Conservation (phyloP, 306 rosid species). For the Senna tora region DNA sequence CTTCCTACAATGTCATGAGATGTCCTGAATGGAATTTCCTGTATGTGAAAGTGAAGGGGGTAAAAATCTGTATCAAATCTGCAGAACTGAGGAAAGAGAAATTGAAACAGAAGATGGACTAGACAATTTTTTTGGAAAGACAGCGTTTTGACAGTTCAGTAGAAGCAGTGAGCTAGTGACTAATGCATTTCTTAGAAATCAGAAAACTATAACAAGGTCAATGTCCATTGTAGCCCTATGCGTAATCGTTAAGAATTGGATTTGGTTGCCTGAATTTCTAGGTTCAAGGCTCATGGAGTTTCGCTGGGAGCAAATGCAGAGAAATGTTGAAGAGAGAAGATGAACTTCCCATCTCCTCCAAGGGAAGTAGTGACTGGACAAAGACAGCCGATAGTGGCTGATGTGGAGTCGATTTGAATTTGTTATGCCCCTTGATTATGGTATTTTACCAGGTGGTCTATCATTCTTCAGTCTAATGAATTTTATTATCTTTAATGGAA, state of each 20-base stretch:
- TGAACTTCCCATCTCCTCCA: background rate
- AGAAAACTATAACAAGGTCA: background rate
- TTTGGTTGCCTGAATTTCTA: background rate
- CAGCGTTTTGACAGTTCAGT: conserved; percentile 16
- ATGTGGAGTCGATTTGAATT: conserved; percentile 19
- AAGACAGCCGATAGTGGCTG: background rate
- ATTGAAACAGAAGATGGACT: background rate
- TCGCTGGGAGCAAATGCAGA: background rate
- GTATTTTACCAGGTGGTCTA: conserved; percentile 7
- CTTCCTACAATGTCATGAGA: conserved; percentile 93
- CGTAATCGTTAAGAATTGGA: too few species aligned
- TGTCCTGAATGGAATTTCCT: conserved; percentile 95
- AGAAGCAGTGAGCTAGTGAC: background rate
- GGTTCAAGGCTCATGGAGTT: background rate
- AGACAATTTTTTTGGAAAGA: conserved; percentile 9
- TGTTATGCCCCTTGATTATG: background rate
- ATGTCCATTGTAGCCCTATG: background rate
- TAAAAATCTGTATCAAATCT: conserved; percentile 2
- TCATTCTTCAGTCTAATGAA: conserved; percentile 17
- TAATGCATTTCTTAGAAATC: background rate
- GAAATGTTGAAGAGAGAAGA: background rate
- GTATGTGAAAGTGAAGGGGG: conserved; percentile 31
- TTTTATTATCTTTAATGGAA: conserved; percentile 24
- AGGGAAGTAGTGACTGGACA: background rate
- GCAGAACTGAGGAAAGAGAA: conserved; percentile 14